Base-by-base conservation (phyloP, 805 yeast genomes). In the Starmerella asiatica region DNA sequence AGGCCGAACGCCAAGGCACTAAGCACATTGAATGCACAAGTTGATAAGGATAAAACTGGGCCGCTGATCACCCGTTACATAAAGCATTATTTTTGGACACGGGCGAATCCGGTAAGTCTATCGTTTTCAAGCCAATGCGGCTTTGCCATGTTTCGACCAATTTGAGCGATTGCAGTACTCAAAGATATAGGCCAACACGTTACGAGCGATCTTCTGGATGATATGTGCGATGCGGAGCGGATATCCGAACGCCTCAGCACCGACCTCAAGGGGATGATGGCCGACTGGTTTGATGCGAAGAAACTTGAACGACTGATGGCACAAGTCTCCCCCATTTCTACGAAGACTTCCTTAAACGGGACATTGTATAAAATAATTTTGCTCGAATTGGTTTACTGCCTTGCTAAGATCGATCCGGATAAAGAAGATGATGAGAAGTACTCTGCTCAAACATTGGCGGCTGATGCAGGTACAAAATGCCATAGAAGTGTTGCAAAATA, bases 141-240 rank as follows among this genome's bases (percentile, higher is more conserved):
- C 65, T 91, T 15, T 59, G 85, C 32, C 96, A 91, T 56, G 80
- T 2, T 91, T 88, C 61, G 66, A 80, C 1, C 71, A 70, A 36
- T 79, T 75, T 46, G 97, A 91, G 58, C 67, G 94, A 38, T 52
- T 66, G 32, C 86, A 81, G 56, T 91, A 85, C 57, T 59, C 80
- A 2, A 85, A 84, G 49, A 83, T 91, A 18, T 91, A 96, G 95
- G 80, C 80, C 12, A 96, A 88, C 59, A 73, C 91, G 1, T 74
- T 86, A 36, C 85, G 82, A 49, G 71, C 84, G 29, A 84, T 86
- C 68, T 69, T 19, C 62, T 86, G 38, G 73, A 88, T 21, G 65
- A 76, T n/a, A 32, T 42, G 5, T 42, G 50, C 29, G 46, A 45
- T n/a, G 43, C 40, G 28, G 45, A 46, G 21, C 34, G 42, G n/a